Percentiles rank a stretch among this genome's conserved stretches.
Evolutionary conservation across 129 eudicot species (phyloP).

Genomic region (Flaveria trinervia): DNA sequence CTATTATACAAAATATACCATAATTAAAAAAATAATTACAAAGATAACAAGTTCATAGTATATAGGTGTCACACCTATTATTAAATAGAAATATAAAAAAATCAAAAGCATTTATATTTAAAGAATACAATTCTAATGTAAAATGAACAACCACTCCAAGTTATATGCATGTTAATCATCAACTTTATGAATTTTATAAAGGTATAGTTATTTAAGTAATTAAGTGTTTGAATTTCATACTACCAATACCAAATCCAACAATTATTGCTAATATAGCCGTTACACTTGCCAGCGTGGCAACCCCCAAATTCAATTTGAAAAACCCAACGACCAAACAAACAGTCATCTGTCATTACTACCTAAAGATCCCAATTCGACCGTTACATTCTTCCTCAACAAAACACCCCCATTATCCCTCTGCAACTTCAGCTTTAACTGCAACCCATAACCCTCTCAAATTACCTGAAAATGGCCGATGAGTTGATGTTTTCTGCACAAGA

Average conservation of each 20-base stretch:
- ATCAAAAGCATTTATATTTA: no score
- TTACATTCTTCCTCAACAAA: constrained; percentile 26
- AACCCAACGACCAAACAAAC: not conserved
- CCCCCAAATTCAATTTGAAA: constrained; percentile 31
- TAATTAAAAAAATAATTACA: no score
- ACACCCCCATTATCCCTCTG: constrained; percentile 20
- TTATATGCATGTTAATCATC: no score
- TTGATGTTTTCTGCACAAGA: constrained; percentile 62
- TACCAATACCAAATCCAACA: constrained; percentile 2
- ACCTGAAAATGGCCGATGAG: constrained; percentile 56
- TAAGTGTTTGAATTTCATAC: not conserved
- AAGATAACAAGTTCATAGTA: no score
- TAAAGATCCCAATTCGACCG: constrained; percentile 33
- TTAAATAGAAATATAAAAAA: no score
- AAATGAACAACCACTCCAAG: no score
- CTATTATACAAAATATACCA: no score
- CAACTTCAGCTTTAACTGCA: not conserved
- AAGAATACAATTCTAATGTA: no score
- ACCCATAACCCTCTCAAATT: not conserved
- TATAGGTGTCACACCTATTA: no score
- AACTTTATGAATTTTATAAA: no score
- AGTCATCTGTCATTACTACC: not conserved
- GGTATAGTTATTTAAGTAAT: not conserved
- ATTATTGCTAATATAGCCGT: constrained; percentile 28
- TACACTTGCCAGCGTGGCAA: constrained; percentile 40